Percentiles rank a stretch among this genome's conserved stretches.
These are phyloP conservation scores for Yamadazyma triangularis DNA, from an alignment of 1,139 yeast genomes.

Conservation along the genomic window DNA sequence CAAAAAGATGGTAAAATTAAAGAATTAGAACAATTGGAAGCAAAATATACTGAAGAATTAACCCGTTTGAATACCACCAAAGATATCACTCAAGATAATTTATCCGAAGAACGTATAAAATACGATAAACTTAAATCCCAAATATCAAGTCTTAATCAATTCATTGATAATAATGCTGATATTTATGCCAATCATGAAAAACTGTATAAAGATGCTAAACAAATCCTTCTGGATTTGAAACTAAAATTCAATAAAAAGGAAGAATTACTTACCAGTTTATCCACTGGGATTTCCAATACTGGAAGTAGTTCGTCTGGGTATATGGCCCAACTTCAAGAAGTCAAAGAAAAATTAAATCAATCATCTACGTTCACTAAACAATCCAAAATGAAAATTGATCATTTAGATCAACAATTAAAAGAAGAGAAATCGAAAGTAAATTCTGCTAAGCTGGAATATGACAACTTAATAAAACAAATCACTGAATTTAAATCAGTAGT, in stretches of 20 bases:
- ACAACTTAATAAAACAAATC: slow-evolving; percentile 38
- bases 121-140: slow-evolving; percentile 14
- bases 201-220: slow-evolving; percentile 42
- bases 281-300: slow-evolving; percentile 86
- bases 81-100: slow-evolving; percentile 53
- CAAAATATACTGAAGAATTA: slow-evolving; percentile 56
- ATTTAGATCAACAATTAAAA: slow-evolving; percentile 50
- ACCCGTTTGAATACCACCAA: slow-evolving; percentile 65
- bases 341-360: slow-evolving; percentile 53
- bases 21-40: slow-evolving; percentile 57
- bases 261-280: slow-evolving; percentile 74
- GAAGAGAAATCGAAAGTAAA: slow-evolving; percentile 49
- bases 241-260: slow-evolving; percentile 59
- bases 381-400: slow-evolving; percentile 54
- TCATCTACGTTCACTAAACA: slow-evolving; percentile 58
- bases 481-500: slow-evolving; percentile 38
- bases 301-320: slow-evolving; percentile 81
- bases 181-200: slow-evolving; percentile 23
- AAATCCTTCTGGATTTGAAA: slow-evolving; percentile 40
- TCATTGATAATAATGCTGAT: slow-evolving; percentile 28
- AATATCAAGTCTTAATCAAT: slow-evolving; percentile 13
- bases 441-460: slow-evolving; percentile 54
- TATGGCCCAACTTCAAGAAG: slow-evolving; percentile 64
- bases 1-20: slow-evolving; percentile 60
- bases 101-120: slow-evolving; percentile 42